Conservation (phyloP, 345 rosid species). For the Pelargonium nanum region DNA sequence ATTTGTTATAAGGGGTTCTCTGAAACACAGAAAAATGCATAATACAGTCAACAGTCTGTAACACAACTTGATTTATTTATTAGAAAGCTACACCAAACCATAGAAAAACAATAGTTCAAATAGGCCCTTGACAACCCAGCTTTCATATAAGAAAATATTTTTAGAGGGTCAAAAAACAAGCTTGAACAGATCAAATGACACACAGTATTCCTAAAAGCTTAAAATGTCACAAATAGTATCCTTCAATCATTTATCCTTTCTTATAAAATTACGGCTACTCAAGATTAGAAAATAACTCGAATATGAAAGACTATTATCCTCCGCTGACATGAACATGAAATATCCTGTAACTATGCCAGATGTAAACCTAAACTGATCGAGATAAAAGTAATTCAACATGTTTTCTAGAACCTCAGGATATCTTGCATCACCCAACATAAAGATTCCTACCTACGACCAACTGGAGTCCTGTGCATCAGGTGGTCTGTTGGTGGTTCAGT, state of each 20-base stretch:
- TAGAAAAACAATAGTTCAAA: neutral
- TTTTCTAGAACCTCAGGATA: neutral
- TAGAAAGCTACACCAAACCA: neutral
- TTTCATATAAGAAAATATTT: too few species aligned
- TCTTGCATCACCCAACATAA: neutral
- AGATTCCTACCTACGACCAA: slow-evolving; percentile 70
- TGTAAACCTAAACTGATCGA: neutral
- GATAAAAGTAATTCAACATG: neutral
- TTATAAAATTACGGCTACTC: too few species aligned
- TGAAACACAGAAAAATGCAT: slow-evolving; percentile 23
- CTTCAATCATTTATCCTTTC: too few species aligned
- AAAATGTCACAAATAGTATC: too few species aligned
- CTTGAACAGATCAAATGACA: too few species aligned
- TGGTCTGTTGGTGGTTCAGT: slow-evolving; percentile 98
- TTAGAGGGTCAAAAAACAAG: too few species aligned
- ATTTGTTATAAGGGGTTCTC: slow-evolving; percentile 94
- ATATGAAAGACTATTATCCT: too few species aligned
- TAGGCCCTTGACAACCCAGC: neutral
- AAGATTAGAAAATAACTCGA: too few species aligned
- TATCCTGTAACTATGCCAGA: too few species aligned
- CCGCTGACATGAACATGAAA: too few species aligned
- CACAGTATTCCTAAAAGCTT: too few species aligned
- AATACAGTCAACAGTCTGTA: neutral
- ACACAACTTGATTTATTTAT: neutral
- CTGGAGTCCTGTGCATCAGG: slow-evolving; percentile 77